These are phyloP conservation scores for Kalanchoe fedtschenkoi DNA, from an alignment of 164 flowering plant species.

Conservation along the genomic window DNA sequence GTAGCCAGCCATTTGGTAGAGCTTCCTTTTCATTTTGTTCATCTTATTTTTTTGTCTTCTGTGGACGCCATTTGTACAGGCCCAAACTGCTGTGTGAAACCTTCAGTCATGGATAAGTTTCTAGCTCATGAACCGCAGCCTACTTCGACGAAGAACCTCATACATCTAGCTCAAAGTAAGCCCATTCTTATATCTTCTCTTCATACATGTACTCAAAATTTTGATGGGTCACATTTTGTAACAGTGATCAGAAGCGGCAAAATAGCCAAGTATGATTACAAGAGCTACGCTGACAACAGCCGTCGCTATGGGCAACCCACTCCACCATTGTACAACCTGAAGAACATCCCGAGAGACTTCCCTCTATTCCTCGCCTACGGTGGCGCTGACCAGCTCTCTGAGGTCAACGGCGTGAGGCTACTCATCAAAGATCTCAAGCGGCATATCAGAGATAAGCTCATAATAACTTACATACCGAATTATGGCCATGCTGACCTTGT, in stretches of 20 bases:
- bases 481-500: conserved; percentile 1
- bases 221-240: neutral
- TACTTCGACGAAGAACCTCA: conserved; percentile 2
- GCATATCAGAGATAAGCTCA: neutral
- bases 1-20: neutral
- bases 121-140: neutral
- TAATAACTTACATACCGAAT: neutral
- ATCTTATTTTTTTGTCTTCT: neutral
- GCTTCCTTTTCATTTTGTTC: neutral
- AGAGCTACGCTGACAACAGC: neutral
- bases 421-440: neutral
- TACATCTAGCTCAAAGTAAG: neutral
- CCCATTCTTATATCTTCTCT: too few relatives aligned
- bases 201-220: too few relatives aligned
- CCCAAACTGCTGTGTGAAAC: neutral
- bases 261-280: conserved; percentile 1
- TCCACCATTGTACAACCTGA: neutral
- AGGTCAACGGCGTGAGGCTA: neutral
- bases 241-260: conserved; percentile 3
- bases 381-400: neutral
- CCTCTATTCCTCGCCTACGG: conserved; percentile 4
- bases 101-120: neutral
- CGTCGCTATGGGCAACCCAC: neutral
- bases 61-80: neutral
- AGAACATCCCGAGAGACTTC: neutral